phyloP scores from a whole-genome alignment of 2,329 filamentous ascomycete species.

The Aotearoamyces nothofagi region DNA sequence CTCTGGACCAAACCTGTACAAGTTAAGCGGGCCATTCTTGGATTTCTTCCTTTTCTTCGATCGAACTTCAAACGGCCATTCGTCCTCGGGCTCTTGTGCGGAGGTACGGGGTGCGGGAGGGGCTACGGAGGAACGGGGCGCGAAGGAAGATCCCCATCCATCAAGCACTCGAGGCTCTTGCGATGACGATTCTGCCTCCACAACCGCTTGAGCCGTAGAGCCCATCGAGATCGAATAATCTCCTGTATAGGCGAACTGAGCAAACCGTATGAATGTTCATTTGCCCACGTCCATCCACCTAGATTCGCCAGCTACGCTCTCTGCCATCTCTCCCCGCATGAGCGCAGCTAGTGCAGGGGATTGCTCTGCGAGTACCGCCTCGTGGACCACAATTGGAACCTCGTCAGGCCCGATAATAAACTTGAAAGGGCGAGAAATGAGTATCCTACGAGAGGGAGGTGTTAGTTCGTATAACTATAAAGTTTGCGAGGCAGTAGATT shows the following conservation, averaged over 20 bases:
- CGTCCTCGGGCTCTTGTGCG: conserved; percentile 5
- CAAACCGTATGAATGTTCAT: conserved; percentile 6
- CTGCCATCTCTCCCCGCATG: conserved; percentile 5
- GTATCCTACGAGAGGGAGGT: conserved; percentile 5
- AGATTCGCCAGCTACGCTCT: conserved; percentile 6
- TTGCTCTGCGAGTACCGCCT: conserved; percentile 6
- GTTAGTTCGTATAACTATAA: conserved; percentile 1
- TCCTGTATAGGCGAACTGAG: conserved; percentile 8
- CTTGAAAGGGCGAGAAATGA: conserved; percentile 7
- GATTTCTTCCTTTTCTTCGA: conserved; percentile 8
- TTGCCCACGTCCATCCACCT: conserved; percentile 6
- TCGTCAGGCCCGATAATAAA: conserved; percentile 7
- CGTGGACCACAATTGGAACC: conserved; percentile 7
- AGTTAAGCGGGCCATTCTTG: conserved; percentile 6
- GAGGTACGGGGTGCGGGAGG: conserved; percentile 3
- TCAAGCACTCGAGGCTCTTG: conserved; percentile 5
- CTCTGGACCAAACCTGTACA: conserved; percentile 5
- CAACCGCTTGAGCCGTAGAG: conserved; percentile 5
- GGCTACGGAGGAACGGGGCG: conserved; percentile 3
- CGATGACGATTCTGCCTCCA: conserved; percentile 4
- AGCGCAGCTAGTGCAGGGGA: conserved; percentile 6
- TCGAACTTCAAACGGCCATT: conserved; percentile 3
- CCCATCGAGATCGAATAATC: conserved; percentile 7
- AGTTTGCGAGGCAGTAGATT: conserved; percentile 1
- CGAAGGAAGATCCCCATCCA: conserved; percentile 4